These are phyloP conservation scores for Trichosanthes cucumerina DNA, from an alignment of 306 rosid genomes.

Conservation along the genomic window DNA sequence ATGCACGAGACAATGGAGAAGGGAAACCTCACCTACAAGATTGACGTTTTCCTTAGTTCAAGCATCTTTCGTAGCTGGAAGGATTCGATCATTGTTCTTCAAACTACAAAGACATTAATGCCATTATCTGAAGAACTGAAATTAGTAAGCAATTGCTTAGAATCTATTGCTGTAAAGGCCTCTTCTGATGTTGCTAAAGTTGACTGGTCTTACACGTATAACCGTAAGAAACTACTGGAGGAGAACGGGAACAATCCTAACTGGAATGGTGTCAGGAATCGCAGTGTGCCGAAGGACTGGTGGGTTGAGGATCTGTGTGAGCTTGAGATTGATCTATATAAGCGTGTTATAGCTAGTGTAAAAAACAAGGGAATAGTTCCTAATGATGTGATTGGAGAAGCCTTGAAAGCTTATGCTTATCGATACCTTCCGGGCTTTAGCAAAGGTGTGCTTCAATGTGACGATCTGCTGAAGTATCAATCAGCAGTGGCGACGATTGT, in stretches of 20 bases:
- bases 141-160: constrained; percentile 60
- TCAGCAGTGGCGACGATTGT: constrained; percentile 49
- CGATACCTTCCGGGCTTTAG: constrained; percentile 71
- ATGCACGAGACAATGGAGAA: constrained; percentile 82
- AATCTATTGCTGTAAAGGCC: constrained; percentile 67
- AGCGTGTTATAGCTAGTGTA: constrained; percentile 46
- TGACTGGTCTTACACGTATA: constrained; percentile 89
- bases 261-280: constrained; percentile 48
- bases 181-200: constrained; percentile 70
- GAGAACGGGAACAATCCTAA: constrained; percentile 55
- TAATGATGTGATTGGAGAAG: constrained; percentile 81
- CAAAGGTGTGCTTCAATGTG: constrained; percentile 57
- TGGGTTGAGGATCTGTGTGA: constrained; percentile 97
- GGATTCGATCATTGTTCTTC: constrained; percentile 93
- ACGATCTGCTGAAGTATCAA: constrained; percentile 42
- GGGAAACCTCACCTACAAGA: constrained; percentile 90
- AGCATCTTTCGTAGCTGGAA: constrained; percentile 96
- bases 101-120: constrained; percentile 54
- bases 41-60: constrained; percentile 83
- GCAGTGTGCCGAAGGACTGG: constrained; percentile 87
- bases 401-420: constrained; percentile 80
- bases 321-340: constrained; percentile 74
- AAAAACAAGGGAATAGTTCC: constrained; percentile 39
- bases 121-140: constrained; percentile 66
- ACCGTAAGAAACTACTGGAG: constrained; percentile 73